Evolutionary conservation across 148 eudicot species (phyloP).

Genomic region (Rhododendron henanense): DNA sequence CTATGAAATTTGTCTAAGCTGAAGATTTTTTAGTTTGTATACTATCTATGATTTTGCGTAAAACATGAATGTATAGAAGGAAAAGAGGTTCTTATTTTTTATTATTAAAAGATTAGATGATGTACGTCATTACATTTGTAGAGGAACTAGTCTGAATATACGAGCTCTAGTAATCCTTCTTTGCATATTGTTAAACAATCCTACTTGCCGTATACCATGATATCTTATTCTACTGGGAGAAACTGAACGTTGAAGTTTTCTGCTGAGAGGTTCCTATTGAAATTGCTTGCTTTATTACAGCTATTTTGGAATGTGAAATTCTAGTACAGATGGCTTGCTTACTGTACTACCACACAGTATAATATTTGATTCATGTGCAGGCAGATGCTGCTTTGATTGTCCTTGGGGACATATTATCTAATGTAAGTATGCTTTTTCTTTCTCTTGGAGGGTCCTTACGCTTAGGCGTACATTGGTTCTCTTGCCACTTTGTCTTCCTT

Average conservation of each 20-base stretch:
- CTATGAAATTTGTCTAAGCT: background rate
- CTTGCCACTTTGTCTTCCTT: constrained; percentile 2
- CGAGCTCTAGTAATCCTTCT: background rate
- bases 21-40: background rate
- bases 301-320: too few relatives aligned
- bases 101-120: too few relatives aligned
- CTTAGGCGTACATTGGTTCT: background rate
- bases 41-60: background rate
- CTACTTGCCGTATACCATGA: background rate
- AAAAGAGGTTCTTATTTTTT: background rate
- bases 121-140: background rate
- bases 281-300: too few relatives aligned
- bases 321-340: background rate
- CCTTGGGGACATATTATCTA: constrained; percentile 59
- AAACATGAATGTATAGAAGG: background rate
- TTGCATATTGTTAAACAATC: background rate
- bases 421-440: constrained; percentile 35
- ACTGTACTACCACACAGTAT: background rate
- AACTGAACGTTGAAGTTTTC: background rate
- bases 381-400: constrained; percentile 84
- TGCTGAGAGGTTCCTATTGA: background rate
- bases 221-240: background rate
- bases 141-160: constrained; percentile 1
- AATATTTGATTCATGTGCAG: constrained; percentile 35
- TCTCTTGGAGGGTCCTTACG: background rate